These are phyloP conservation scores for Fusarium keratoplasticum DNA, from an alignment of 2,329 filamentous ascomycete genomes.

Conservation along the genomic window DNA sequence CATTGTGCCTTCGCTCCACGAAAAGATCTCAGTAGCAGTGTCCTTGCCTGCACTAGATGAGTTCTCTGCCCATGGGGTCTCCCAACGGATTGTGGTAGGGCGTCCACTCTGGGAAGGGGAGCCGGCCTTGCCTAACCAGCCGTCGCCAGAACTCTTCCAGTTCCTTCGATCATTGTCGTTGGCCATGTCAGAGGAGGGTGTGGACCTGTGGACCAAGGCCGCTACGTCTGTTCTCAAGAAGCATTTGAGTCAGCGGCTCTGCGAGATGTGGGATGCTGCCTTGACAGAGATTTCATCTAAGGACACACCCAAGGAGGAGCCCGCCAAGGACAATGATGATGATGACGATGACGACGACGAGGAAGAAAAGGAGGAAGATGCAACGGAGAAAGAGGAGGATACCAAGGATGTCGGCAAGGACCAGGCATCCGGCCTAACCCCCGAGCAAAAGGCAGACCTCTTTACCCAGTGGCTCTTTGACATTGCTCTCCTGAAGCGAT, in stretches of 20 bases:
- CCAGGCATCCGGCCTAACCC: slow-evolving; percentile 2
- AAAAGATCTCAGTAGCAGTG: slow-evolving; percentile 67
- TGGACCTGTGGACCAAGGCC: slow-evolving; percentile 83
- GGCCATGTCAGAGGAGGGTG: slow-evolving; percentile 76
- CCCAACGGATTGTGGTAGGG: slow-evolving; percentile 65
- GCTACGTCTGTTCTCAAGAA: slow-evolving; percentile 74
- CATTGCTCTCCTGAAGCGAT: slow-evolving; percentile 61
- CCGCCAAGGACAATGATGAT: slow-evolving; percentile 6
- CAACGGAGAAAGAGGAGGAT: slow-evolving; percentile 14
- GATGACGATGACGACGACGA: slow-evolving; percentile 22
- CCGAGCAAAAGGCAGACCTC: slow-evolving; percentile 57
- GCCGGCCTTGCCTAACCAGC: slow-evolving; percentile 80
- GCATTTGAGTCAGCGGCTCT: slow-evolving; percentile 63
- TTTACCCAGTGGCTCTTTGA: slow-evolving; percentile 73
- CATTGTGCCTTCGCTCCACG: slow-evolving; percentile 74
- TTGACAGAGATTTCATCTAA: slow-evolving; percentile 47
- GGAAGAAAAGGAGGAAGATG: slow-evolving; percentile 14
- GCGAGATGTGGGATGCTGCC: slow-evolving; percentile 59
- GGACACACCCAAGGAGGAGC: slow-evolving; percentile 14
- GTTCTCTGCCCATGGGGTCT: slow-evolving; percentile 56
- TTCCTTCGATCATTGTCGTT: slow-evolving; percentile 74
- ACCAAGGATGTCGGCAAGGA: not conserved
- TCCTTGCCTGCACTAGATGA: slow-evolving; percentile 61
- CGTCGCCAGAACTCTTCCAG: slow-evolving; percentile 78
- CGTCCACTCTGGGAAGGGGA: slow-evolving; percentile 84